Evolutionary conservation across 169 alveolate genomes (phyloP).

Genomic region (Theileria sp.): DNA sequence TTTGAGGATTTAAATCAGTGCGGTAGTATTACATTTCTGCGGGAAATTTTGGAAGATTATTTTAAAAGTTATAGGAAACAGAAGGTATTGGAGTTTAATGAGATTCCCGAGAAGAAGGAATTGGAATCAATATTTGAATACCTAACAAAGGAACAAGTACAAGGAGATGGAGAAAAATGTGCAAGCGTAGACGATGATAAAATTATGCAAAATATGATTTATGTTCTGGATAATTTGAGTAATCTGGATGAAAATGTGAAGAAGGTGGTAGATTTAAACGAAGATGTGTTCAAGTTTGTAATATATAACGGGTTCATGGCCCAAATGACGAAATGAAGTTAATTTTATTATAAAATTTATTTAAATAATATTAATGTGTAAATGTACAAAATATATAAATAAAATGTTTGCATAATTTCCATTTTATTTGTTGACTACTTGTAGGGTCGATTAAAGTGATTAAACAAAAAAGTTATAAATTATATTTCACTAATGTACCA

Average conservation of each 20-base stretch:
- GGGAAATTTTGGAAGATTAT: background rate
- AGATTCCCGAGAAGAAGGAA: background rate
- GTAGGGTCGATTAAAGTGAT: constrained; percentile 10
- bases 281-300: constrained; percentile 16
- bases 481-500: background rate
- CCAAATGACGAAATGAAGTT: background rate
- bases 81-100: background rate
- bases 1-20: background rate
- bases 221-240: background rate
- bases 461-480: too few species aligned
- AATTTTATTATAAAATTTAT: background rate
- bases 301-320: constrained; percentile 7
- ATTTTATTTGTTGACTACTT: background rate
- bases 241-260: background rate
- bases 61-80: background rate
- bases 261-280: constrained; percentile 8
- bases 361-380: background rate
- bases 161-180: background rate
- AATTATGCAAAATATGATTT: background rate
- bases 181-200: background rate
- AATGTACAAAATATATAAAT: background rate
- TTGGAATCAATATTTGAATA: background rate
- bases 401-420: too few species aligned
- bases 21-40: background rate
- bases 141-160: background rate